These are phyloP conservation scores for Solanum etuberosum DNA, from an alignment of 257 asterid species.

Conservation along the genomic window DNA sequence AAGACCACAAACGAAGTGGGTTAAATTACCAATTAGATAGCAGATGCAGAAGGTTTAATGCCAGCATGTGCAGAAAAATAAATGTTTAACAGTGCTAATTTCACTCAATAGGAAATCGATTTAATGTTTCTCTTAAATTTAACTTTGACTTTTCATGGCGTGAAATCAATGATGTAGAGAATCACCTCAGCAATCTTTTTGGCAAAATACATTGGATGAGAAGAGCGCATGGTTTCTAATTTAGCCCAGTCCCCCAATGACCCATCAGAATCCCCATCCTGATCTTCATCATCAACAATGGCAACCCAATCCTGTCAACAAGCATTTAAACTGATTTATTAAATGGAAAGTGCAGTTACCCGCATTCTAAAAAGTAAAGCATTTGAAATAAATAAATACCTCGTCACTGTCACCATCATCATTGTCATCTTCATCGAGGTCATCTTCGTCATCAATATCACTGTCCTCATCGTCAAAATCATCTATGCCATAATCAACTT, in stretches of 20 bases:
- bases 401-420: slow-evolving; percentile 32
- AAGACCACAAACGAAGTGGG: neutral
- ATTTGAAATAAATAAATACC: slow-evolving; percentile 22
- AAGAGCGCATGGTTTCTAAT: slow-evolving; percentile 87
- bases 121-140: neutral
- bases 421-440: slow-evolving; percentile 41
- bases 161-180: neutral
- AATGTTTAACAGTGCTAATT: neutral
- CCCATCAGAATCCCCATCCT: slow-evolving; percentile 66
- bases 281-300: slow-evolving; percentile 60
- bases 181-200: slow-evolving; percentile 74
- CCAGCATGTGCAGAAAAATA: neutral
- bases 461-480: slow-evolving; percentile 64
- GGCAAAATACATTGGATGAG: slow-evolving; percentile 95
- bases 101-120: neutral
- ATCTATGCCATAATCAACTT: slow-evolving; percentile 52
- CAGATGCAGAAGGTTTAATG: neutral
- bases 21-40: neutral
- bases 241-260: slow-evolving; percentile 95
- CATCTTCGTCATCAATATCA: slow-evolving; percentile 62
- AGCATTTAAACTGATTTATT: slow-evolving; percentile 13
- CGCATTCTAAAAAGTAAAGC: slow-evolving; percentile 1
- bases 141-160: neutral
- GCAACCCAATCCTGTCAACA: slow-evolving; percentile 79
- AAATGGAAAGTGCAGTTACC: slow-evolving; percentile 1